phyloP scores from a whole-genome alignment of 1,139 yeast species.

The Candida labiduridarum region DNA sequence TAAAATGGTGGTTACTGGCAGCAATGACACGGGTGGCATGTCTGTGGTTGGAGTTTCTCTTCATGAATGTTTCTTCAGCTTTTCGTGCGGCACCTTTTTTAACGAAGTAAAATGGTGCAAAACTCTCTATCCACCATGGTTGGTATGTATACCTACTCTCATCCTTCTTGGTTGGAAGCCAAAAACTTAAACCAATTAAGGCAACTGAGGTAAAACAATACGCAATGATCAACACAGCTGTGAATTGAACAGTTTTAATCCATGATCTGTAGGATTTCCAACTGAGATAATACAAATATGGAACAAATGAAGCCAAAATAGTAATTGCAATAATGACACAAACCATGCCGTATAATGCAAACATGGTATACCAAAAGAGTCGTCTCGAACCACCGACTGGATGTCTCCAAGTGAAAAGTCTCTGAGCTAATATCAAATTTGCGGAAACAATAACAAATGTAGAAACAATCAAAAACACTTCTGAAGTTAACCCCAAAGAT shows the following conservation, averaged over 20 bases:
- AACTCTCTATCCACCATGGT: conserved; percentile 52
- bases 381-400: conserved; percentile 48
- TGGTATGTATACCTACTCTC: conserved; percentile 47
- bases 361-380: conserved; percentile 40
- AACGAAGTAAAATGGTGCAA: conserved; percentile 44
- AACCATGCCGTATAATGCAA: conserved; percentile 33
- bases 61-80: conserved; percentile 47
- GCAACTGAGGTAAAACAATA: conserved; percentile 40
- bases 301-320: conserved; percentile 36
- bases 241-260: conserved; percentile 32
- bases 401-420: conserved; percentile 50
- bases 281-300: conserved; percentile 35
- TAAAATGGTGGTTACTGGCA: conserved; percentile 45
- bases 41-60: conserved; percentile 45
- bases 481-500: conserved; percentile 32
- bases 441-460: conserved; percentile 37
- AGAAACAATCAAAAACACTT: conserved; percentile 38
- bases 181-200: conserved; percentile 41
- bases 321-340: conserved; percentile 33
- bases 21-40: conserved; percentile 49
- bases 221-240: conserved; percentile 32
- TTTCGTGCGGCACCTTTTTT: conserved; percentile 38
- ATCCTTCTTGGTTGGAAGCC: conserved; percentile 48
- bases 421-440: conserved; percentile 44
- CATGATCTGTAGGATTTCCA: conserved; percentile 22